These are phyloP conservation scores for Blastocystis sp. DNA, from an alignment of 352 stramenopile species.

Conservation along the genomic window DNA sequence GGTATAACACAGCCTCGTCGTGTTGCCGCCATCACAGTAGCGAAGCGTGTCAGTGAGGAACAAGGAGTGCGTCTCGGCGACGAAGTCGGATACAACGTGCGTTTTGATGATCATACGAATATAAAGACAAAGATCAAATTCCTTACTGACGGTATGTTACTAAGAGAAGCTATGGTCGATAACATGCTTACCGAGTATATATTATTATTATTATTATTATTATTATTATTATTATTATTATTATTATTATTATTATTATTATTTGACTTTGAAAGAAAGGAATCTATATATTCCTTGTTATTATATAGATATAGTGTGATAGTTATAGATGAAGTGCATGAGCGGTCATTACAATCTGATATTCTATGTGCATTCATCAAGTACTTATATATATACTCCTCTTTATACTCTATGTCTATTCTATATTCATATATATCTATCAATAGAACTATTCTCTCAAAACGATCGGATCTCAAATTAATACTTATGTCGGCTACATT, in stretches of 20 bases:
- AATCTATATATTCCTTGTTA: constrained; percentile 55
- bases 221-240: too few relatives aligned
- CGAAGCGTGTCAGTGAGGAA: constrained; percentile 59
- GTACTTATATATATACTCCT: too few relatives aligned
- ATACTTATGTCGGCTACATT: constrained; percentile 68
- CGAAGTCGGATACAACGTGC: constrained; percentile 64
- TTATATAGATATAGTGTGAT: constrained; percentile 73
- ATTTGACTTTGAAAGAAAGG: too few relatives aligned
- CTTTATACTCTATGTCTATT: too few relatives aligned
- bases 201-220: too few relatives aligned
- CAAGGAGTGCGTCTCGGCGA: constrained; percentile 45
- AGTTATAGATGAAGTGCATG: constrained; percentile 86
- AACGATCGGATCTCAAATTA: constrained; percentile 54
- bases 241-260: too few relatives aligned
- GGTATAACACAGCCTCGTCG: constrained; percentile 67
- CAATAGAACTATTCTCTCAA: too few relatives aligned
- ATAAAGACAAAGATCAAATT: constrained; percentile 74
- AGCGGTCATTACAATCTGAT: constrained; percentile 88
- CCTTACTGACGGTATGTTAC: constrained; percentile 80
- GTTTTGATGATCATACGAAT: constrained; percentile 59
- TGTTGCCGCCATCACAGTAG: constrained; percentile 63
- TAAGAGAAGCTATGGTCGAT: constrained; percentile 62
- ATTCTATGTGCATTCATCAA: constrained; percentile 69
- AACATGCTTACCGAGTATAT: constrained; percentile 42
- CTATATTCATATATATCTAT: too few relatives aligned